Percentiles rank a stretch among this genome's conserved stretches.
These are phyloP conservation scores for Pythium grandisporangium DNA, from an alignment of 352 stramenopile species.

Conservation along the genomic window DNA sequence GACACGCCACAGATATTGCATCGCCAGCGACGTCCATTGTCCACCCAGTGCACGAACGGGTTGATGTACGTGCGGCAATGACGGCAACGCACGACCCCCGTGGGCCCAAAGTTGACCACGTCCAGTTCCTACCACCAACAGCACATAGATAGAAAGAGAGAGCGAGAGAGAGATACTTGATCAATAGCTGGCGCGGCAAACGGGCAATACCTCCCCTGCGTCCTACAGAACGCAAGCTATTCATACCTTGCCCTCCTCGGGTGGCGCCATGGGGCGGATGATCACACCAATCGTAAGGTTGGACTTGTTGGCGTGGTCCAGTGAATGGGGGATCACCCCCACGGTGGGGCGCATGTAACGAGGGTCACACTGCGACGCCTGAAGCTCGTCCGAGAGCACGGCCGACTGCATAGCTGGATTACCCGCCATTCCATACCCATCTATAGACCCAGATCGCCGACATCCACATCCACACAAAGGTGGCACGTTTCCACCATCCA, in stretches of 20 bases:
- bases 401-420: slow-evolving; percentile 38
- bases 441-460: slow-evolving; percentile 13
- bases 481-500: not conserved
- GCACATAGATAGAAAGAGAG: too few species aligned
- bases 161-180: too few species aligned
- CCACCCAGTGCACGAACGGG: slow-evolving; percentile 85
- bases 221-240: not conserved
- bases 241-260: slow-evolving; percentile 28
- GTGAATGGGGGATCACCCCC: slow-evolving; percentile 62
- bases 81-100: slow-evolving; percentile 79
- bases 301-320: slow-evolving; percentile 77
- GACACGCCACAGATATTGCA: slow-evolving; percentile 87
- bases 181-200: not conserved
- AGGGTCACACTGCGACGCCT: slow-evolving; percentile 61
- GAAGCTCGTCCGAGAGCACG: slow-evolving; percentile 54
- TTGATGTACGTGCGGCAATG: slow-evolving; percentile 89
- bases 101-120: slow-evolving; percentile 83
- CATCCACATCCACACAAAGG: not conserved
- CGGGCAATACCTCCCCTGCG: not conserved
- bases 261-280: slow-evolving; percentile 70
- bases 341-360: slow-evolving; percentile 83
- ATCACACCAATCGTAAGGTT: slow-evolving; percentile 81
- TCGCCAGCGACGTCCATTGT: slow-evolving; percentile 79
- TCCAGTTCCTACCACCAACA: slow-evolving; percentile 32
- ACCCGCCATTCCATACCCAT: slow-evolving; percentile 38